These are phyloP conservation scores for Solanum infundibuliforme DNA, from an alignment of 257 asterid genomes.

Conservation along the genomic window DNA sequence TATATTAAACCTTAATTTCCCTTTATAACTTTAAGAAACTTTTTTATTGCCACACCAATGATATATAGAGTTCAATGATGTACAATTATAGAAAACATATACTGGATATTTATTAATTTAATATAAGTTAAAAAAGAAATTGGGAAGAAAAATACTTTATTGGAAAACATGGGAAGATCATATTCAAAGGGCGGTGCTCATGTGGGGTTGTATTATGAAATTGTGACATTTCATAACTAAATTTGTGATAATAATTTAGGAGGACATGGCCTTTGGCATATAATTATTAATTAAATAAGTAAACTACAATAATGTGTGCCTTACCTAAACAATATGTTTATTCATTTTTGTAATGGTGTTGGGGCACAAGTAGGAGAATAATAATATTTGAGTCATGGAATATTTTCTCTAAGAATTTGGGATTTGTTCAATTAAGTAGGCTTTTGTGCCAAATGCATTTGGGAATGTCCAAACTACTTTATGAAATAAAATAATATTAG, in stretches of 20 bases:
- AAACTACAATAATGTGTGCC: neutral
- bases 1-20: neutral
- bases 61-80: neutral
- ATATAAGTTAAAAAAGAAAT: neutral
- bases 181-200: neutral
- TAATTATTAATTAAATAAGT: neutral
- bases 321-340: neutral
- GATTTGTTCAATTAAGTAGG: neutral
- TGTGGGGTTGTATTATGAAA: neutral
- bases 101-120: neutral
- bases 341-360: neutral
- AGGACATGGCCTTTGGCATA: neutral
- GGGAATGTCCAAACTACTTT: neutral
- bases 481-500: neutral
- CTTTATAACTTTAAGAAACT: neutral
- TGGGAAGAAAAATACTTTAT: neutral
- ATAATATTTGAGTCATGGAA: neutral
- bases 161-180: neutral
- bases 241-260: neutral
- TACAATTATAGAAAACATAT: neutral
- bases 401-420: neutral
- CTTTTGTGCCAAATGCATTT: neutral
- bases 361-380: neutral
- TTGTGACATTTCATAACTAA: neutral
- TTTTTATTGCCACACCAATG: neutral